A percentile compares a stretch with the other conserved stretches of the same genome.
These are phyloP conservation scores for Lactarius deliciosus DNA, from an alignment of 768 basidiomycete genomes.

Conservation along the genomic window DNA sequence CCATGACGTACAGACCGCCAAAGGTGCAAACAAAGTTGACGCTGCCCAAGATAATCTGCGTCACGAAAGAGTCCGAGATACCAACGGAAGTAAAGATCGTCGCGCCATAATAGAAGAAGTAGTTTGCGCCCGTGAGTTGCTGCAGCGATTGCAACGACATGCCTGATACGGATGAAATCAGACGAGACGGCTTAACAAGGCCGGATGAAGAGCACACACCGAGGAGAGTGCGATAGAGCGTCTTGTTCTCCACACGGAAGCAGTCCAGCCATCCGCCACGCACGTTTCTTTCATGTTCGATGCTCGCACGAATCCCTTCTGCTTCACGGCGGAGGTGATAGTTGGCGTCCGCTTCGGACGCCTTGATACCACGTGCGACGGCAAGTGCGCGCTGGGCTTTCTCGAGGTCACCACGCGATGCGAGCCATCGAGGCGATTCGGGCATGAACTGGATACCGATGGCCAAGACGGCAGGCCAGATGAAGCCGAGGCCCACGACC, in stretches of 20 bases:
- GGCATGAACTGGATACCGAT: conserved; percentile 70
- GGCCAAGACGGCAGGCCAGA: conserved; percentile 63
- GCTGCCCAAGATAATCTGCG: conserved; percentile 73
- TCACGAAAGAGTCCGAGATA: conserved; percentile 62
- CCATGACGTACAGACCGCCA: conserved; percentile 71
- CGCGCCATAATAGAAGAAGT: conserved; percentile 65
- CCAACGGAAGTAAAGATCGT: conserved; percentile 69
- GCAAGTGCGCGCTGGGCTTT: conserved; percentile 52
- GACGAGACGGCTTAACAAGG: conserved; percentile 4
- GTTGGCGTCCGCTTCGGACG: conserved; percentile 41
- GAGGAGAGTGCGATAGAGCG: conserved; percentile 61
- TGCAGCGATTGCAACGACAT: conserved; percentile 70
- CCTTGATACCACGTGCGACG: conserved; percentile 48
- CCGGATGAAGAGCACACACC: conserved; percentile 34
- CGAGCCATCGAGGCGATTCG: conserved; percentile 50
- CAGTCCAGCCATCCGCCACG: conserved; percentile 67
- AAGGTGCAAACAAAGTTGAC: conserved; percentile 75
- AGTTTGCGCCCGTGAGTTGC: conserved; percentile 71
- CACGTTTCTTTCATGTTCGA: conserved; percentile 49
- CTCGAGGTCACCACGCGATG: conserved; percentile 45
- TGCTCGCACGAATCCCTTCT: conserved; percentile 53
- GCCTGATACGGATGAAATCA: conserved; percentile 33
- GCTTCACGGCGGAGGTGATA: conserved; percentile 47
- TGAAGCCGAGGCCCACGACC: conserved; percentile 57
- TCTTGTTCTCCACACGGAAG: conserved; percentile 55